Percentiles rank a stretch among this genome's conserved stretches.
These are phyloP conservation scores for Castanopsis chinensis DNA, from an alignment of 306 rosid genomes.

Conservation along the genomic window DNA sequence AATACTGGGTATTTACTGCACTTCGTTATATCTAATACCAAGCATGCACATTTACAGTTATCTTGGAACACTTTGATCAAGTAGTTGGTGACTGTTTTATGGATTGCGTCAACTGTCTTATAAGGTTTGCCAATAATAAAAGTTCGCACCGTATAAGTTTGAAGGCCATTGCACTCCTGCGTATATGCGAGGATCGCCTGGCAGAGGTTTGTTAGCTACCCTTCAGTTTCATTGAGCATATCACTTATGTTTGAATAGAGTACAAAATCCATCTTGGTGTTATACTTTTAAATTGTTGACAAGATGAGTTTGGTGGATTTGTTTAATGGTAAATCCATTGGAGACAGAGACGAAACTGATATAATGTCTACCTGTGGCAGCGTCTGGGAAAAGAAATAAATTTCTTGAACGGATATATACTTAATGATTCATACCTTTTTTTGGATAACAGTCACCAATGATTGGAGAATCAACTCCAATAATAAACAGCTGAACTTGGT, in stretches of 20 bases:
- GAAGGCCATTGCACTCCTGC: conserved; percentile 99
- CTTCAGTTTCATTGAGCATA: conserved; percentile 15
- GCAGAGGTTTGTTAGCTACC: conserved; percentile 83
- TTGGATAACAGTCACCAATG: too few relatives aligned
- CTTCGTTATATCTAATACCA: conserved; percentile 42
- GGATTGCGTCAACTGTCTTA: conserved; percentile 99
- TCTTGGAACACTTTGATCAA: conserved; percentile 99
- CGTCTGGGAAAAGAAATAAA: not conserved
- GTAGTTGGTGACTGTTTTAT: conserved; percentile 98
- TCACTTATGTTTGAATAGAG: conserved; percentile 6
- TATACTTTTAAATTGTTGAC: not conserved
- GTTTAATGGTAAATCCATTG: not conserved
- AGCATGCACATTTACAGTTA: conserved; percentile 64
- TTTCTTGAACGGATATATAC: not conserved
- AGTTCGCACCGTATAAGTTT: conserved; percentile 90
- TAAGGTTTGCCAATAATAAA: conserved; percentile 93
- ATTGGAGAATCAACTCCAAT: too few relatives aligned
- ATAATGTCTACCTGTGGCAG: not conserved
- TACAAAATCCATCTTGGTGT: not conserved
- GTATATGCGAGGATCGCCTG: conserved; percentile 98
- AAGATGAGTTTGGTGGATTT: not conserved
- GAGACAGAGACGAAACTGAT: not conserved
- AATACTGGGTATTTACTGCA: not conserved
- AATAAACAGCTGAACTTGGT: not conserved
- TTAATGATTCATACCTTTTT: not conserved